Conservation (phyloP, 495 filamentous ascomycete genomes). For the Aspergillus haitiensis region DNA sequence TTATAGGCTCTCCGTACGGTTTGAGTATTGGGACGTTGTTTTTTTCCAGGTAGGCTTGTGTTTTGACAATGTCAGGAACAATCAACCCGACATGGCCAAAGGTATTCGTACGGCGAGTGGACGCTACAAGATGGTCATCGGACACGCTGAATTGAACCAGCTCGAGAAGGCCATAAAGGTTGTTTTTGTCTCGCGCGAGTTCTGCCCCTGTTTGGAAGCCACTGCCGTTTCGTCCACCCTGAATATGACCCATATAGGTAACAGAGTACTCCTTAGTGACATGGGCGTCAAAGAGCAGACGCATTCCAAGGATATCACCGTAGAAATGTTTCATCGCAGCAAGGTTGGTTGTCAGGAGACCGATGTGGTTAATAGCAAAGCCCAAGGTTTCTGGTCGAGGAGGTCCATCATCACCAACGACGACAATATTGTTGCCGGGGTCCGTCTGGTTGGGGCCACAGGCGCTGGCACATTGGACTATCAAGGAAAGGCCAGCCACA, state of each 20-base stretch:
- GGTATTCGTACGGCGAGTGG: slow-evolving; percentile 5
- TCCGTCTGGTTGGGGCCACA: not conserved
- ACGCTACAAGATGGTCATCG: slow-evolving; percentile 7
- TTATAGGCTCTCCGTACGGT: slow-evolving; percentile 3
- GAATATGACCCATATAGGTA: slow-evolving; percentile 10
- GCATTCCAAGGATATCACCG: slow-evolving; percentile 11
- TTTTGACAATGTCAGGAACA: slow-evolving; percentile 14
- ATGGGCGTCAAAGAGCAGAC: slow-evolving; percentile 11
- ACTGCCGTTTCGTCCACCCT: slow-evolving; percentile 12
- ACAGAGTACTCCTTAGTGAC: slow-evolving; percentile 10
- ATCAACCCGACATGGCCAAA: slow-evolving; percentile 13
- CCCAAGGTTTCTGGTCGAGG: slow-evolving; percentile 11
- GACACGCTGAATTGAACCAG: slow-evolving; percentile 11
- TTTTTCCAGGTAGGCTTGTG: slow-evolving; percentile 10
- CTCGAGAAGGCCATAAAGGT: slow-evolving; percentile 13
- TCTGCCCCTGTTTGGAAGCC: slow-evolving; percentile 13
- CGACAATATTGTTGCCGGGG: not conserved
- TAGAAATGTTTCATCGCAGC: slow-evolving; percentile 11
- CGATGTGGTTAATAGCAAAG: slow-evolving; percentile 14
- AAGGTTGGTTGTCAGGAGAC: slow-evolving; percentile 13
- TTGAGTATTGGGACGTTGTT: slow-evolving; percentile 9
- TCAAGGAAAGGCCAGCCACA: not conserved
- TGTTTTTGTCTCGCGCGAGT: slow-evolving; percentile 10
- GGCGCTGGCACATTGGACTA: slow-evolving; percentile 2
- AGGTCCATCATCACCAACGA: slow-evolving; percentile 12